Conservation (phyloP, 2,329 filamentous ascomycete genomes). For the Pleomassaria siparia region DNA sequence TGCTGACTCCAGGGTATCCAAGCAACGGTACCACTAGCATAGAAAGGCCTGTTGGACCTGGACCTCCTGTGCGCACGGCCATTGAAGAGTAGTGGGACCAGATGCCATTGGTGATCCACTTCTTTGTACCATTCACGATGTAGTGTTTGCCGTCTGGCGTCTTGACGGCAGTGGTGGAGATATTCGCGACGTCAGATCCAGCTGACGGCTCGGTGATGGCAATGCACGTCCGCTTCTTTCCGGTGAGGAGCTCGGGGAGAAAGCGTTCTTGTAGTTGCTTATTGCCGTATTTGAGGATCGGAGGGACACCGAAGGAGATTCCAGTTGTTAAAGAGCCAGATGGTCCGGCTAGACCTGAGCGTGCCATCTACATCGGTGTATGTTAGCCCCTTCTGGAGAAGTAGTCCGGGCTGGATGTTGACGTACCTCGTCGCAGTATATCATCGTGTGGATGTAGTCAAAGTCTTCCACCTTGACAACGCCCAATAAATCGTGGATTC, state of each 20-base stretch:
- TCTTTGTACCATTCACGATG: slow-evolving; percentile 74
- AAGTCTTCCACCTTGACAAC: slow-evolving; percentile 71
- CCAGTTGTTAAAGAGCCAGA: slow-evolving; percentile 67
- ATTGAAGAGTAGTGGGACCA: slow-evolving; percentile 69
- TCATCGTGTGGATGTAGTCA: slow-evolving; percentile 70
- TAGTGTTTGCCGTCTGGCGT: slow-evolving; percentile 66
- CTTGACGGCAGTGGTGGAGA: slow-evolving; percentile 67
- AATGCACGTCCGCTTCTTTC: slow-evolving; percentile 69
- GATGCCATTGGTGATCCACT: slow-evolving; percentile 65
- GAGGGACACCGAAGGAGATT: slow-evolving; percentile 71
- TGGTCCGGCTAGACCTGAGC: slow-evolving; percentile 66
- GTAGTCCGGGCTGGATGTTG: background rate
- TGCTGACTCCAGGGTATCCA: slow-evolving; percentile 64
- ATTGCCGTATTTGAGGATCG: slow-evolving; percentile 69
- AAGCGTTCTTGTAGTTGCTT: slow-evolving; percentile 64
- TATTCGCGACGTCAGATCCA: slow-evolving; percentile 73
- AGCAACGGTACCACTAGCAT: slow-evolving; percentile 73
- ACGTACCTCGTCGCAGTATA: slow-evolving; percentile 66
- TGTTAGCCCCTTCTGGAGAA: slow-evolving; percentile 4
- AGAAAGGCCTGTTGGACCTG: slow-evolving; percentile 63
- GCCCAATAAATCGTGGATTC: slow-evolving; percentile 67
- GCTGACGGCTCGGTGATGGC: slow-evolving; percentile 78
- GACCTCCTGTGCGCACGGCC: slow-evolving; percentile 72
- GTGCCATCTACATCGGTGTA: slow-evolving; percentile 55
- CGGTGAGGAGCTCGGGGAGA: slow-evolving; percentile 67